Evolutionary conservation across 192 early-diverging fungal genomes (phyloP), one percentile per base, ranked within the genome.

Genomic region (Coemansia sp.): DNA sequence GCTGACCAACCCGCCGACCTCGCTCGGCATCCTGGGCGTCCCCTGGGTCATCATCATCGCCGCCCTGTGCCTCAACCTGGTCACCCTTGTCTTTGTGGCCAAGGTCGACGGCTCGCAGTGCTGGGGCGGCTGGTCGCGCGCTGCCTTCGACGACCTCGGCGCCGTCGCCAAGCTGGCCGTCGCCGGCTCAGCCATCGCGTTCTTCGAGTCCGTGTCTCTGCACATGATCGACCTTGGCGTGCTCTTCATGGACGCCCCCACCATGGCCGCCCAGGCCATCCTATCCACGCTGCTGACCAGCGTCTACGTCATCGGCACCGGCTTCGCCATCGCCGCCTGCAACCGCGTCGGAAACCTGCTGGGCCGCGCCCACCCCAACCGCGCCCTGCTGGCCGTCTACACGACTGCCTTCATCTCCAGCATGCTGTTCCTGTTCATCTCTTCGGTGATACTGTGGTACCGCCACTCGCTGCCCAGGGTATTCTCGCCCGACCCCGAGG

Each of bases 71-170:
- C 77, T 89, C 23, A 73, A 82, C 40, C n/a, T 85, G 11, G 34
- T 82, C 1, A 43, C 61, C 9, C 52, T 80, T 8, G 47, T 82
- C 18, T 89, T 87, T 62, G 83, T 81, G 34, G 53, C 60, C 19
- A 78, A 70, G 33, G 55, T 83, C 12, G 82, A 88, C 37, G 91
- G 92, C 34, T 62, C 71, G 39, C 81, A 90, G 38, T 85, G 81
- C 51, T 98, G 91, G 94, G 90, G 94, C 51, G 94, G 92, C 6
- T 93, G 89, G 86, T 87, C 90, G 9, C 73, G 79, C 7, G 82
- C 84, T 24, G 85, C 88, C 4, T 66, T 94, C 44, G 59, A 81
- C 30, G 80, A 71, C 17, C 84, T 86, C 74, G 56, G 65, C 13
- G 78, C 75, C 13, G 82, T 90, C 45, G n/a, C 85, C 48, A 81